Evolutionary conservation across 805 yeast genomes (phyloP), one percentile per base, ranked within the genome.

Genomic region (baker's yeast (Saccharomyces cerevisiae)): DNA sequence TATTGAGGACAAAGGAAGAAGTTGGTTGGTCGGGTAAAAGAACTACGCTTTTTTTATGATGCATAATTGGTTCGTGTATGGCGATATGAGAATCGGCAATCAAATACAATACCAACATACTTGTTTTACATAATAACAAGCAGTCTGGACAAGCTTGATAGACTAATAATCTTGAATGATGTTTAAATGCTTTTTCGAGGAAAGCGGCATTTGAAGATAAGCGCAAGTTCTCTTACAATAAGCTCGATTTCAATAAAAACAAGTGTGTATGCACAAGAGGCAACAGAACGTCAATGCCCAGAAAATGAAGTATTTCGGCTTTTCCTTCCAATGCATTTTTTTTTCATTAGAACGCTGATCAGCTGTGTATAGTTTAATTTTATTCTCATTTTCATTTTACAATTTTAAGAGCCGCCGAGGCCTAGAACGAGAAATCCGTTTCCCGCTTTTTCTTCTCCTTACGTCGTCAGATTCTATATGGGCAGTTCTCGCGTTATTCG

Each of bases 321-420:
- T 29, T 29, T 11, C 13, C 31, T 29, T 29, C 13, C n/a, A n/a
- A n/a, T 10, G 31, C 27, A 5, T 29, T 29, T 14, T 14, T 14
- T 13, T 31, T 31, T 31, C 17, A 31, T n/a, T 21, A 17, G 10
- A 36, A 36, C 24, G 43, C 17, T 36, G 43, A 17, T 17, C 24
- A 9, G 4, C 13, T 8, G 11, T 9, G 3, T 36, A 17, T 9
- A 5, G 8, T 36, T 36, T 14, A 27, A 28, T 46, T 52, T 48
- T 46, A 50, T 54, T 22, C 53, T 54, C 43, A 53, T 52, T 28
- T 41, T 53, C 46, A 53, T 52, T 28, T 41, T 53, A 41, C 59
- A 52, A 46, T 52, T 53, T 21, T 52, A 48, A 13, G 57, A n/a
- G 48, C 46, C 50, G 31, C 43, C 49, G 17, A 43, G 55, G 21